These are phyloP conservation scores for Cynara cardunculus DNA, from an alignment of 129 eudicot species.

Conservation along the genomic window DNA sequence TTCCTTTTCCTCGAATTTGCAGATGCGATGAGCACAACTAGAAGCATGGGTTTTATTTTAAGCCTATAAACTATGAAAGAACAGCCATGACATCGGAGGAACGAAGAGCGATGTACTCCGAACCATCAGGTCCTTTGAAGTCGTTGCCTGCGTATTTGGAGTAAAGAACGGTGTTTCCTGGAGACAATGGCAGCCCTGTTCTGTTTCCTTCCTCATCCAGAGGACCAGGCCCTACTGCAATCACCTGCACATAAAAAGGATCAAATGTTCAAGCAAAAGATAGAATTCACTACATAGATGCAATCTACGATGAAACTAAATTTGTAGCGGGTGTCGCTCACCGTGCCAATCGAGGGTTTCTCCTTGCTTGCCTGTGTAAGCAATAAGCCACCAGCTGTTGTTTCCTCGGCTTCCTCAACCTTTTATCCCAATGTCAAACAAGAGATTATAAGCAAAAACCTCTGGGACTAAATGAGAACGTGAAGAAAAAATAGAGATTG, in stretches of 20 bases:
- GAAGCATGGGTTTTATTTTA: constrained; percentile 1
- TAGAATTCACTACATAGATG: not conserved
- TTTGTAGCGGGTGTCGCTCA: constrained; percentile 19
- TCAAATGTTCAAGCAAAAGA: not conserved
- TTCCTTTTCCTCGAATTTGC: constrained; percentile 20
- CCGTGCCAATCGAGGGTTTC: constrained; percentile 89
- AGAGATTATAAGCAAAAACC: not conserved
- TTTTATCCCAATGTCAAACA: constrained; percentile 16
- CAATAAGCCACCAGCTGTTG: constrained; percentile 82
- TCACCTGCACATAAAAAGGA: constrained; percentile 39
- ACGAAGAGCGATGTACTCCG: constrained; percentile 66
- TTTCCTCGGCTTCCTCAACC: constrained; percentile 77
- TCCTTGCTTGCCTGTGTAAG: constrained; percentile 76
- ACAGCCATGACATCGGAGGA: constrained; percentile 85
- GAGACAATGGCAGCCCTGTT: constrained; percentile 45
- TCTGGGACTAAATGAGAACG: not conserved
- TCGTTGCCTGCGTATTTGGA: constrained; percentile 92
- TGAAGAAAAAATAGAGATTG: not conserved
- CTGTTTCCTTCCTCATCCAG: constrained; percentile 85
- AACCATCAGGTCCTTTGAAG: constrained; percentile 70
- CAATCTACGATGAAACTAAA: not conserved
- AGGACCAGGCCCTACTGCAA: constrained; percentile 91
- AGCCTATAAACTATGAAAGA: constrained; percentile 49
- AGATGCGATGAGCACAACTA: not conserved
- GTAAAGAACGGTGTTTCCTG: constrained; percentile 83